Evolutionary conservation across 1,284 basidiomycete genomes (phyloP).

Genomic region (Austroboletus niveus): DNA sequence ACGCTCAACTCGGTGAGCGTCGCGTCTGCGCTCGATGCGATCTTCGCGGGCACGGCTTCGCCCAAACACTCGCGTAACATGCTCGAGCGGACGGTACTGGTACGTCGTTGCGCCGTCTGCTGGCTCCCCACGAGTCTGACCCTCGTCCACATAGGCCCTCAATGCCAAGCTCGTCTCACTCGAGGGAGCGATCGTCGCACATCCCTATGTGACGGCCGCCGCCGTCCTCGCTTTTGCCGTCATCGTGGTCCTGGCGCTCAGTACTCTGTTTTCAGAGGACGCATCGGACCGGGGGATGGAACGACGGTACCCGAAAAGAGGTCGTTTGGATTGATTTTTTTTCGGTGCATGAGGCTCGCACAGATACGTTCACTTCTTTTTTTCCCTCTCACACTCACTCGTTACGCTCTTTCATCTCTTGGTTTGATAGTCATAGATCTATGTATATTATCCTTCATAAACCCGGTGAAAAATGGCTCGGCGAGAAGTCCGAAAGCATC

Average conservation of each 20-base stretch:
- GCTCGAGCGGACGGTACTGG: conserved; percentile 65
- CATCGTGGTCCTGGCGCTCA: conserved; percentile 11
- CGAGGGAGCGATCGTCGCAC: conserved; percentile 11
- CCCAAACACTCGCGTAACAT: conserved; percentile 70
- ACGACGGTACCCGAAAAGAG: too few species aligned
- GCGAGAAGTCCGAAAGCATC: too few species aligned
- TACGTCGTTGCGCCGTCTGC: conserved; percentile 24
- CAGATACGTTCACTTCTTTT: too few species aligned
- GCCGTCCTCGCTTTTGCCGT: conserved; percentile 12
- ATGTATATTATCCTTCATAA: too few species aligned
- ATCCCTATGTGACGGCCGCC: conserved; percentile 23
- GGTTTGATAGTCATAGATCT: too few species aligned
- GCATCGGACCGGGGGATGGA: too few species aligned
- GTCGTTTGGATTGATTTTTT: too few species aligned
- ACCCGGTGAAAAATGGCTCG: too few species aligned
- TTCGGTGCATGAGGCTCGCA: too few species aligned
- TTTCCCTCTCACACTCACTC: too few species aligned
- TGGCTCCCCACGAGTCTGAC: too few species aligned
- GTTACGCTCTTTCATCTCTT: too few species aligned
- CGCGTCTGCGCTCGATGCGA: conserved; percentile 70
- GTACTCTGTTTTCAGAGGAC: conserved; percentile 6
- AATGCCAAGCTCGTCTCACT: conserved; percentile 11
- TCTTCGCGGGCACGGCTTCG: conserved; percentile 52
- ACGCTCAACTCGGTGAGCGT: conserved; percentile 55
- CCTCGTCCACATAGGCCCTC: conserved; percentile 14